Evolutionary conservation across 495 filamentous ascomycete genomes (phyloP), one percentile per base, ranked within the genome.

Genomic region (Staphylotrichum longicolle): DNA sequence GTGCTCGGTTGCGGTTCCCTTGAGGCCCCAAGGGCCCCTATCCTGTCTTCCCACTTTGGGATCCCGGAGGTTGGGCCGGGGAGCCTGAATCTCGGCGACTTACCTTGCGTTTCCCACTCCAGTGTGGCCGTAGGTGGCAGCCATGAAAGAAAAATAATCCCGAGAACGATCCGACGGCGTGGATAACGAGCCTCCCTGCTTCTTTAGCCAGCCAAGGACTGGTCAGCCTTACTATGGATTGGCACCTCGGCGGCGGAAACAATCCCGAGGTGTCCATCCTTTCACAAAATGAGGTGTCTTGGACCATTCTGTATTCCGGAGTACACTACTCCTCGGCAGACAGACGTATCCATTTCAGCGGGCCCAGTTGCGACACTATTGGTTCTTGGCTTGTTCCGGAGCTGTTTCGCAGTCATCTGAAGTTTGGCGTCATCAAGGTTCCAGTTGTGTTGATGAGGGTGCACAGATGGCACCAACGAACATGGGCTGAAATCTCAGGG

Each of bases 101-200:
- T 42, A 0, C 6, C 6, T 11, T 30, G 10, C 27, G 42, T 39
- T 20, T 10, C 4, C 14, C 8, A 35, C 56, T 32, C 45, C 34
- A 42, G 56, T 41, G 56, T 40, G 35, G 20, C 0, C 9, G 10
- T 41, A 40, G 15, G 20, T 27, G 20, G 20, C 20, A 27, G 20
- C 20, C 20, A 27, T 27, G 34, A 14, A 48, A 32, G 10, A 27
- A 58, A 10, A 47, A 42, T 48, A 50, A 39, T 7, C 20, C 56
- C 45, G 56, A 58, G 35, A 45, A 12, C 34, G 56, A 58, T 40
- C 56, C 56, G 45, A 49, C 56, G 4, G 46, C 56, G 34, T 49
- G 56, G 45, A 41, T 42, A 45, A n/a, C 54, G 14, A 20, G 3
- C n/a, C 10, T 7, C 11, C 9, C 14, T 50, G 14, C 30, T 27